Conservation (phyloP, 73 alveolate species). For the Effrenium voratum region DNA sequence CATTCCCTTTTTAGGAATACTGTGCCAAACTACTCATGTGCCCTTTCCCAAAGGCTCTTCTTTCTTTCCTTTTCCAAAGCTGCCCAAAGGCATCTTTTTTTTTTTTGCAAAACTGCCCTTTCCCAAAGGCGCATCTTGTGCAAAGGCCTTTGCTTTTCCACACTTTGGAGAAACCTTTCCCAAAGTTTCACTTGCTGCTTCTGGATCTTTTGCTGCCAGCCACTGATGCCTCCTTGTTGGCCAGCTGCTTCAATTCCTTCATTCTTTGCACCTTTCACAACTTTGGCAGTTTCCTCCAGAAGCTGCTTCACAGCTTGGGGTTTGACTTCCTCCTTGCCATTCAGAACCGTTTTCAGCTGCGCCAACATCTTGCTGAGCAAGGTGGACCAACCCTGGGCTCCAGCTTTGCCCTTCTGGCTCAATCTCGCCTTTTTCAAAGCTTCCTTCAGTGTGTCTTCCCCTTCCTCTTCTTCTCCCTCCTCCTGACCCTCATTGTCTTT, state of each 20-base stretch:
- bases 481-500: background rate
- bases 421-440: background rate
- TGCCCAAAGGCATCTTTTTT: background rate
- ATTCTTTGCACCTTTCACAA: background rate
- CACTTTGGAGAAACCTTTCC: no score
- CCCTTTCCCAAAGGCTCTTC: background rate
- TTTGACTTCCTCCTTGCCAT: background rate
- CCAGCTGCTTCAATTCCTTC: slow-evolving; percentile 1
- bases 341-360: background rate
- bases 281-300: background rate
- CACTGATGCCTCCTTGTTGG: background rate
- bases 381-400: background rate
- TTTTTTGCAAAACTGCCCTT: background rate
- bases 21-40: background rate
- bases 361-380: background rate
- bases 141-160: no score
- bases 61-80: background rate
- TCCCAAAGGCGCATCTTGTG: slow-evolving; percentile 4
- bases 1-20: background rate
- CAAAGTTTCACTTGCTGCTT: background rate
- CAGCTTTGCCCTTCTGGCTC: background rate
- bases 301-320: background rate
- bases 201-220: slow-evolving; percentile 14
- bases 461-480: background rate
- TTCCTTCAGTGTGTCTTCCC: background rate